Base-by-base conservation (phyloP, 2,329 filamentous ascomycete genomes). In the Paraconiothyrium brasiliense region DNA sequence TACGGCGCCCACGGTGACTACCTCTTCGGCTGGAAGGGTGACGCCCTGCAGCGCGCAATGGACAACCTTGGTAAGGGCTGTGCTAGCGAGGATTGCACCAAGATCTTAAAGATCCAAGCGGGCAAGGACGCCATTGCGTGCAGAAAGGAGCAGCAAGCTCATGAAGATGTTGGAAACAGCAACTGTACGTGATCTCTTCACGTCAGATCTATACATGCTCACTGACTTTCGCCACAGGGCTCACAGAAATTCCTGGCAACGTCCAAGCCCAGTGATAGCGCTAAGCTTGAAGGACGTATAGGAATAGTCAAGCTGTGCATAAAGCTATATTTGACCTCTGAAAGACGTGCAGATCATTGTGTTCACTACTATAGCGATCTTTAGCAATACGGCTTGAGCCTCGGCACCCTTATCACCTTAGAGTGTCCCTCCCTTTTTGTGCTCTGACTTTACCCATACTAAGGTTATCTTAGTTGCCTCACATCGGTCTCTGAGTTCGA, bases 1-100 rank as follows among this genome's bases (percentile, higher is more conserved):
- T 70, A 67, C 48, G 69, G 70, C 9, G 66, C 70, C 16, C 70
- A 72, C 39, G 70, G 70, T 6, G 70, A 72, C 56, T 72, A 69
- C 20, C 51, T 69, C 9, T 69, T 69, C 22, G 67, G 67, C 0
- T 69, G 67, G 67, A 67, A 69, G 44, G 67, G 56, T n/a, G 65
- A 69, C 27, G 59, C 67, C 8, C 55, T 69, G 8, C 67, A 69
- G 39, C 60, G 64, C 16, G 67, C 57, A n/a, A 69, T 69, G 64
- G 64, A 69, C 43, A 59, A 54, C 35, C 59, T 70, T 8, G 68
- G 68, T 0, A 66, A 51, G 20, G 59, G 59, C 14, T 70, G 68
- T 35, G 63, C 60, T 10, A 66, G 63, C 34, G 68, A 70, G 39
- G 59, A 67, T 32, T 70, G 68, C 47, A 62, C 57, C 14, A 43